Evolutionary conservation across 1,139 yeast genomes (phyloP).

Genomic region (Hansenula sp.): DNA sequence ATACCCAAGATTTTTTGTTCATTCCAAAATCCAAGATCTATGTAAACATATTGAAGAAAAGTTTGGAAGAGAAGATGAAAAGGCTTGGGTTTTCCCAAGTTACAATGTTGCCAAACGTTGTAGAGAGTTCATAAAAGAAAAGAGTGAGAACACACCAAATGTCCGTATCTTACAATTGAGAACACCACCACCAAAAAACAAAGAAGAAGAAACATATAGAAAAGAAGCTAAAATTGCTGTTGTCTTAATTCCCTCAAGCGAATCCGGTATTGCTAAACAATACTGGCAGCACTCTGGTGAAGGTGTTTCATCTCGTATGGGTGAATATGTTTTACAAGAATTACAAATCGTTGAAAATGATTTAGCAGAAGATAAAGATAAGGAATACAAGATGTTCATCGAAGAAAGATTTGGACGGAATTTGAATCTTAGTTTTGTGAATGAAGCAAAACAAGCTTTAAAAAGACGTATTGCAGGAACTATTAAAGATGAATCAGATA

Average conservation of each 20-base stretch:
- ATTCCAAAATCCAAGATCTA: constrained; percentile 63
- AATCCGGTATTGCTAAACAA: constrained; percentile 61
- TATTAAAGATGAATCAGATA: constrained; percentile 41
- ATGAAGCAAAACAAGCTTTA: constrained; percentile 71
- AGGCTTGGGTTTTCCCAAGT: constrained; percentile 72
- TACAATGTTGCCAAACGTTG: constrained; percentile 80
- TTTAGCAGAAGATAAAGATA: constrained; percentile 23
- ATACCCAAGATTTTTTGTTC: constrained; percentile 86
- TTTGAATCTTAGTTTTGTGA: constrained; percentile 70
- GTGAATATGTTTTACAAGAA: constrained; percentile 74
- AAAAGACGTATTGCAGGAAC: constrained; percentile 73
- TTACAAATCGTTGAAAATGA: constrained; percentile 38
- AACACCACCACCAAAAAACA: constrained; percentile 63
- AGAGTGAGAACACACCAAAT: constrained; percentile 28
- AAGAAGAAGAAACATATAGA: constrained; percentile 54
- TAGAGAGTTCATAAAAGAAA: constrained; percentile 58
- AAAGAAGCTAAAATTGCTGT: constrained; percentile 70
- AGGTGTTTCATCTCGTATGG: constrained; percentile 85
- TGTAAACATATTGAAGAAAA: constrained; percentile 41
- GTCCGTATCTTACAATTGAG: constrained; percentile 77
- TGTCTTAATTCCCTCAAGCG: constrained; percentile 64
- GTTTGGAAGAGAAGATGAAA: constrained; percentile 77
- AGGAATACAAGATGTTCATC: constrained; percentile 65
- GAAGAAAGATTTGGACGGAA: constrained; percentile 92
- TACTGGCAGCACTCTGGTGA: constrained; percentile 99